Evolutionary conservation across 164 flowering plant species (phyloP), one percentile per base, ranked within the genome.

Genomic region (Stephania yunnanensis): DNA sequence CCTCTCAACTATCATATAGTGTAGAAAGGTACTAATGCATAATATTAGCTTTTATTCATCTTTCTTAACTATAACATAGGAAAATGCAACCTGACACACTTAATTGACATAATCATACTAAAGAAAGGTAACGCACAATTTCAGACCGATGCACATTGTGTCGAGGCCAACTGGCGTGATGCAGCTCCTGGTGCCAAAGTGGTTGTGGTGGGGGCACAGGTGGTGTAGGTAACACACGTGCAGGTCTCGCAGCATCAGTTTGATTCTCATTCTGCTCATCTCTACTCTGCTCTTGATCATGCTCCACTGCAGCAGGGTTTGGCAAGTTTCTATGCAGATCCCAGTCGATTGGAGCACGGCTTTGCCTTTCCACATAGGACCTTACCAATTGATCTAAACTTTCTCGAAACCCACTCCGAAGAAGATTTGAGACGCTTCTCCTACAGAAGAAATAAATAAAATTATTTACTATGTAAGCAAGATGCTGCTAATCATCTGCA

Each of bases 351-450:
- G 92, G 76, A 79, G 86, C 80, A 76, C 85, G 86, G 71, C 86
- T 85, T 83, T 86, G 97, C 84, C 98, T 89, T 78, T 91, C 94
- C 66, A 89, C 92, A 77, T 91, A 91, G 67, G 97, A 90, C 72
- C 89, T 97, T 78, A 95, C 86, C 81, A 95, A 75, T 36, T 85
- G 95, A 79, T 95, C 87, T 44, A 95, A 85, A 76, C 91, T 92
- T 79, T 90, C 91, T 36, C 97, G 94, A 68, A 95, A 95, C 76
- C 92, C 89, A 84, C 98, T 95, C 9, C 80, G 86, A 77, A 95
- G 94, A 84, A 95, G 95, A 85, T 85, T 93, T 70, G 97, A 92
- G 70, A 95, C 99, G 65, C 94, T 87, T 85, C 99, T 87, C 90
- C 99, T 95, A 75, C 82, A 86, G 74, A 13, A 82, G 12, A 5